Evolutionary conservation across 495 filamentous ascomycete genomes (phyloP), one percentile per base, ranked within the genome.

Genomic region (Neurospora sp.): DNA sequence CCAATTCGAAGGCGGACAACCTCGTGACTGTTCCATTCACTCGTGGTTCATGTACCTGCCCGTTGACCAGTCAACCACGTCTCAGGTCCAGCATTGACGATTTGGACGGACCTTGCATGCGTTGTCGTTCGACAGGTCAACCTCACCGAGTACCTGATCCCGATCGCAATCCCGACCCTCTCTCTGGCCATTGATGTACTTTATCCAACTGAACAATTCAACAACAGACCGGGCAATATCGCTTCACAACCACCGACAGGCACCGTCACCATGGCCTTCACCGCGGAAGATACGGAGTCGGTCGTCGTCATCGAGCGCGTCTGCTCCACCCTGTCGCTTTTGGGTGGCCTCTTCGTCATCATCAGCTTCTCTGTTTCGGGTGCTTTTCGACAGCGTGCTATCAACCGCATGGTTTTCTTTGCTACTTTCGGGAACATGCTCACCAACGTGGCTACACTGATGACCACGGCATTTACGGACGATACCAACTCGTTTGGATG

Each of bases 331-430:
- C 83, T 96, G 76, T 96, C 93, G 1, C 77, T 97, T 4, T 5
- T 91, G 2, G 93, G 93, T 70, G 91, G 89, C 27, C 75, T 89
- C 41, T 90, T 96, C 79, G 91, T 96, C 69, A 88, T 96, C 49
- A 73, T 85, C 69, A 94, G 93, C 42, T 96, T 94, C 75, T 79
- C 88, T 12, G 77, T 82, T 35, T 91, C 86, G 12, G 80, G 80
- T 11, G 83, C 86, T 38, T 92, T 93, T 76, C 87, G 90, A 23
- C 75, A 77, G 91, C 93, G 84, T 90, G 77, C 94, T 20, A 95
- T 97, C 83, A 96, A 96, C 78, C 89, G 93, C 5, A 85, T 97
- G 4, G 89, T 96, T 18, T 96, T 96, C 82, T 94, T 91, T 77
- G 93, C 94, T 9, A 91, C 90, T 0, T 92, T 93, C 76, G 94